Conservation (phyloP, 1,284 basidiomycete genomes). For the Fomes fomentarius region DNA sequence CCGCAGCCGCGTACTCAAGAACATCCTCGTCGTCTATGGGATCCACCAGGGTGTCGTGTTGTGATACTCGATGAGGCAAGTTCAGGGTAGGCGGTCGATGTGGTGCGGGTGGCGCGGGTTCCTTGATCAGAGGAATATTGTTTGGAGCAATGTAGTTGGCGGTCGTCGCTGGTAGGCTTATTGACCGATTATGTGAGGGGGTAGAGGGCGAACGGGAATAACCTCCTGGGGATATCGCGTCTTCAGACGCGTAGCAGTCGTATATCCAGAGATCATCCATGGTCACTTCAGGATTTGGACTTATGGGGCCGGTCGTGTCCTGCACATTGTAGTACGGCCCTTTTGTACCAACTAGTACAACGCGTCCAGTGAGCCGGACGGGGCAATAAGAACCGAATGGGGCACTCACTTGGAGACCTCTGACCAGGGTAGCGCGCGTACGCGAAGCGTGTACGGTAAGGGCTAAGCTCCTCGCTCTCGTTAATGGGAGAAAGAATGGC, state of each 20-base stretch:
- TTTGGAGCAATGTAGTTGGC: slow-evolving; percentile 9
- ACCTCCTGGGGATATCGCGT: slow-evolving; percentile 15
- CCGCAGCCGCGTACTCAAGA: neutral
- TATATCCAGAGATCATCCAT: slow-evolving; percentile 26
- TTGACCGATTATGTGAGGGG: slow-evolving; percentile 16
- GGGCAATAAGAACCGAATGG: neutral
- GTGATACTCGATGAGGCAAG: slow-evolving; percentile 10
- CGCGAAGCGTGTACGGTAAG: slow-evolving; percentile 14
- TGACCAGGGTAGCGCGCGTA: slow-evolving; percentile 9
- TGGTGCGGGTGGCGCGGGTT: slow-evolving; percentile 3
- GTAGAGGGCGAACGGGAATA: slow-evolving; percentile 20
- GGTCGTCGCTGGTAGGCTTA: slow-evolving; percentile 19
- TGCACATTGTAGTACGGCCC: slow-evolving; percentile 12
- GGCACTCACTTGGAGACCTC: slow-evolving; percentile 21
- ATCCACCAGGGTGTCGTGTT: neutral
- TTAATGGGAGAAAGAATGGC: slow-evolving; percentile 20
- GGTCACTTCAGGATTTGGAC: slow-evolving; percentile 5
- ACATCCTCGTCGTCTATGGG: slow-evolving; percentile 1
- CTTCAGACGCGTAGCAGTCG: slow-evolving; percentile 24
- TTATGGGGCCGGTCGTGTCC: slow-evolving; percentile 7
- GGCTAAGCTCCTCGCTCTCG: slow-evolving; percentile 20
- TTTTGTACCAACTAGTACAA: slow-evolving; percentile 6
- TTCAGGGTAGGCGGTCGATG: slow-evolving; percentile 5
- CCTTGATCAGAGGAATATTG: slow-evolving; percentile 17
- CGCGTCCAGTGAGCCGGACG: neutral